Percentiles rank a stretch among this genome's conserved stretches.
Conservation (phyloP, 768 basidiomycete species). For the Phanerochaete carnosa region DNA sequence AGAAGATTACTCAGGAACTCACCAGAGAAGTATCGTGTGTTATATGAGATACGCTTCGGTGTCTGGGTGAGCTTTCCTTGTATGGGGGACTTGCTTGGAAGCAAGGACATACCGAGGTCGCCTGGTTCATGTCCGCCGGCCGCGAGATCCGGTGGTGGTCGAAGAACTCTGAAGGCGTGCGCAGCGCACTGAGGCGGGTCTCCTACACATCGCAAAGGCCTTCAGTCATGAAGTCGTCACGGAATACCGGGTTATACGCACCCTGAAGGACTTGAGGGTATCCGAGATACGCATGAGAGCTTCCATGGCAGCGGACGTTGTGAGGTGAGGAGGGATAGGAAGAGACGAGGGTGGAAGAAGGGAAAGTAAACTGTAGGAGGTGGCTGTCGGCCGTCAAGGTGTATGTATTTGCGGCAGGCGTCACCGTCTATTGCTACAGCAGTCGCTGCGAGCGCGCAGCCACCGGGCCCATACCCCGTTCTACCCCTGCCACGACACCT, state of each 20-base stretch:
- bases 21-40: slow-evolving; percentile 89
- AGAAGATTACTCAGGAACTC: slow-evolving; percentile 4
- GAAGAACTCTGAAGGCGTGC: slow-evolving; percentile 76
- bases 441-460: neutral
- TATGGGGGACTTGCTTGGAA: neutral
- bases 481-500: neutral
- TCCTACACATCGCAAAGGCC: slow-evolving; percentile 45
- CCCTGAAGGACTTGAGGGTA: slow-evolving; percentile 65
- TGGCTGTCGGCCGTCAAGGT: slow-evolving; percentile 4
- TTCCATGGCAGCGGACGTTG: slow-evolving; percentile 48
- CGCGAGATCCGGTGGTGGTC: slow-evolving; percentile 81
- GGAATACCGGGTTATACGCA: slow-evolving; percentile 32
- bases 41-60: slow-evolving; percentile 84
- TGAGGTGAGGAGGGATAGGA: neutral
- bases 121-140: slow-evolving; percentile 77
- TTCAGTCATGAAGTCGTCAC: neutral
- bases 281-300: slow-evolving; percentile 61
- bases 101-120: slow-evolving; percentile 58
- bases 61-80: neutral
- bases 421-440: neutral
- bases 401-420: neutral
- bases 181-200: slow-evolving; percentile 71
- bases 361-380: slow-evolving; percentile 3
- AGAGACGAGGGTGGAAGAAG: neutral
- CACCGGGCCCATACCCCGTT: neutral